Base-by-base conservation (phyloP, 2,329 filamentous ascomycete genomes). In the Cordyceps farinosa region DNA sequence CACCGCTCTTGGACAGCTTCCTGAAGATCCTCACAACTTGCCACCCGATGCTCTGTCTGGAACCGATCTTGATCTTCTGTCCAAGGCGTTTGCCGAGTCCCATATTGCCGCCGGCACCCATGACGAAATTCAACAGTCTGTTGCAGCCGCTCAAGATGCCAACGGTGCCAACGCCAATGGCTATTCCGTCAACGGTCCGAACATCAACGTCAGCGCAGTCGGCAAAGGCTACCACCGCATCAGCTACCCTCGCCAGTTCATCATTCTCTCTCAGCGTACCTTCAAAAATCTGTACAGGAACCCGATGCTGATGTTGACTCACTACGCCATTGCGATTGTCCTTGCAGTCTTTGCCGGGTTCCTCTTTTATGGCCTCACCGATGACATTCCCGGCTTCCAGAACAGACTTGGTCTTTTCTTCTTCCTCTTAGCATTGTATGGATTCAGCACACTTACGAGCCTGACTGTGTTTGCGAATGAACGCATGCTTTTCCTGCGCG, bases 281-380 rank as follows among this genome's bases (percentile, higher is more conserved):
- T 99, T 94, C 94, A 92, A 90, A 72, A 99, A 99, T 72, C 83
- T 99, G 7, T 98, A 99, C 79, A 88, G 95, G 63, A 97, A 99
- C 74, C 95, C 95, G 1, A 93, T 98, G 85, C 81, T 99, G 65
- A 99, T 99, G 95, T 84, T 99, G 64, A 97, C 93, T 0, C 95
- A 99, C 77, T 99, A 98, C 73, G 95, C 95, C 44, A 98, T 97
- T 68, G 92, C 95, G 8, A 98, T 99, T 65, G 79, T 98, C 0
- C 84, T 99, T 6, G 95, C 93, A 1, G 94, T 98, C 5, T 90
- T 99, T 64, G 93, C 94, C 2, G 95, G 95, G 3, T 98, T 91
- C 76, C 84, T 99, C 13, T 99, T 98, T 80, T 99, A 98, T 70
- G 95, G 94, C 2, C 82, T 99, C 54, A 97, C 93, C 0, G 92